Percentiles rank a stretch among this genome's conserved stretches.
Conservation (phyloP, 1,284 basidiomycete genomes). For the Trichosporon faecale region DNA sequence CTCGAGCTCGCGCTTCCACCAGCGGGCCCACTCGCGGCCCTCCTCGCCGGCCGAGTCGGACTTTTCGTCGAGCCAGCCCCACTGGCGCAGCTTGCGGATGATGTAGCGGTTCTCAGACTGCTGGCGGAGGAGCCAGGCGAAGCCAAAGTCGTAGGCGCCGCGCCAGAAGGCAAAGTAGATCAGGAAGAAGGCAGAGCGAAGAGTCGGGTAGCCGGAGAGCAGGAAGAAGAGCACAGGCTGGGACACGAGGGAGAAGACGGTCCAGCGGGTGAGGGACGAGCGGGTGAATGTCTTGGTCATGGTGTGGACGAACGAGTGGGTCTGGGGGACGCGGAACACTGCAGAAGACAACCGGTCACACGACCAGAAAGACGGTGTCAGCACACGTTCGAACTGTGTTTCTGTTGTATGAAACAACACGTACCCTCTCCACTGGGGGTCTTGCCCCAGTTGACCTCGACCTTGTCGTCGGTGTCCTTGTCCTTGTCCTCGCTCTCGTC, state of each 20-base stretch:
- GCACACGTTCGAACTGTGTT: not conserved
- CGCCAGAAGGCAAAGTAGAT: slow-evolving; percentile 84
- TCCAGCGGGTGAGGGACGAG: slow-evolving; percentile 85
- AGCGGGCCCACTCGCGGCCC: slow-evolving; percentile 65
- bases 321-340: slow-evolving; percentile 94
- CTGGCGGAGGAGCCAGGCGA: slow-evolving; percentile 88
- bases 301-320: slow-evolving; percentile 88
- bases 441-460: slow-evolving; percentile 78
- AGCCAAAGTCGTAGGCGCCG: slow-evolving; percentile 82
- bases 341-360: slow-evolving; percentile 14
- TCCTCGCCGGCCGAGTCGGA: slow-evolving; percentile 48
- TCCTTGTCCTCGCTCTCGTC: slow-evolving; percentile 24
- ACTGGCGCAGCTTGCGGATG: slow-evolving; percentile 69
- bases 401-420: slow-evolving; percentile 33
- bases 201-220: slow-evolving; percentile 59
- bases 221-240: slow-evolving; percentile 75
- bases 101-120: slow-evolving; percentile 95
- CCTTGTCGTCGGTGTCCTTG: slow-evolving; percentile 19
- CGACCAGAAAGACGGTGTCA: not conserved
- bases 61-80: slow-evolving; percentile 80
- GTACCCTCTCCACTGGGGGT: slow-evolving; percentile 75
- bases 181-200: slow-evolving; percentile 49
- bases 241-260: slow-evolving; percentile 69
- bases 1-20: slow-evolving; percentile 81
- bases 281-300: slow-evolving; percentile 86